Evolutionary conservation across 768 basidiomycete species (phyloP).

Genomic region (Termitomyces sp.): DNA sequence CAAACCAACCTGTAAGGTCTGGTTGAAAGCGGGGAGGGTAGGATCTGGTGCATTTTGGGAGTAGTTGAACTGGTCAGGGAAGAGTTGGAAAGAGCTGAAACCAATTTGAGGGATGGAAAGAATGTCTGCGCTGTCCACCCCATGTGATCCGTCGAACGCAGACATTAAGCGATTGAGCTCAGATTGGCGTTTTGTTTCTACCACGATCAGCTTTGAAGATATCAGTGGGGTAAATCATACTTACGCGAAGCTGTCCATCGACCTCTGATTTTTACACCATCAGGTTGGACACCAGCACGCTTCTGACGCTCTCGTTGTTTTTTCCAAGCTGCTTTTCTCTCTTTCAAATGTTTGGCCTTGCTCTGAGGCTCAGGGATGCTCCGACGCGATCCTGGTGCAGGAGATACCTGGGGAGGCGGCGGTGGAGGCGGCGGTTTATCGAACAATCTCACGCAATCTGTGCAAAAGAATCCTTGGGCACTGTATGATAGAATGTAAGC

Average conservation of each 20-base stretch:
- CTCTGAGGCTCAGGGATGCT: constrained; percentile 36
- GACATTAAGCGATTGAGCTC: constrained; percentile 35
- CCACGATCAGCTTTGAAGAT: background rate
- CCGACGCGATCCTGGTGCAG: constrained; percentile 34
- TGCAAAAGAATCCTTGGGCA: constrained; percentile 56
- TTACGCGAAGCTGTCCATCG: constrained; percentile 54
- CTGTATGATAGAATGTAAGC: constrained; percentile 13
- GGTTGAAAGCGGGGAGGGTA: constrained; percentile 44
- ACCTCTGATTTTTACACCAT: constrained; percentile 49
- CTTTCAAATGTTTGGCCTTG: constrained; percentile 38
- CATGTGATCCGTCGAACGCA: constrained; percentile 55
- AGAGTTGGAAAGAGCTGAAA: constrained; percentile 56
- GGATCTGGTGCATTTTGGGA: constrained; percentile 34
- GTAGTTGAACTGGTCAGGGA: constrained; percentile 65
- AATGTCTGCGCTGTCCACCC: constrained; percentile 66
- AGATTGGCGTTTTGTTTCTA: constrained; percentile 45
- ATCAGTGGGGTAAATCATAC: constrained; percentile 6
- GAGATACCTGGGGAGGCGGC: constrained; percentile 35
- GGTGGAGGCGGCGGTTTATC: constrained; percentile 19
- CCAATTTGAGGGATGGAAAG: constrained; percentile 49
- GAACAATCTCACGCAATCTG: constrained; percentile 52
- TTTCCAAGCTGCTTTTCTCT: constrained; percentile 44
- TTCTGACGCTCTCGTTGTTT: constrained; percentile 31
- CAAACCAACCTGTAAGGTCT: constrained; percentile 42
- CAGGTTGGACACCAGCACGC: constrained; percentile 23